These are phyloP conservation scores for Didymella keratinophila DNA, from an alignment of 2,329 filamentous ascomycete genomes.

Conservation along the genomic window DNA sequence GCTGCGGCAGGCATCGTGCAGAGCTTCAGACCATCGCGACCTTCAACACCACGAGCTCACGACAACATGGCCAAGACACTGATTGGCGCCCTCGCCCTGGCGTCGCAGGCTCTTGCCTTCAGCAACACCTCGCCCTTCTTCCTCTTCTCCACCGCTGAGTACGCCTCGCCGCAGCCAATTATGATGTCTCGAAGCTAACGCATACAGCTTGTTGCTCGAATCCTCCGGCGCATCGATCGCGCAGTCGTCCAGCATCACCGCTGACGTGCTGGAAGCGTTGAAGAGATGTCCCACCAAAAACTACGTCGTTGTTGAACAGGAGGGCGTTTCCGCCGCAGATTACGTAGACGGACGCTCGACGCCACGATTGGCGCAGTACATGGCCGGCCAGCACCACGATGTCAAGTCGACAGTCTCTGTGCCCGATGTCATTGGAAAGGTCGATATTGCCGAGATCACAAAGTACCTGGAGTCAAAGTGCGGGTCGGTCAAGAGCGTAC, in stretches of 20 bases:
- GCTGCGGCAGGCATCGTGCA: constrained; percentile 15
- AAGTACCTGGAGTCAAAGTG: constrained; percentile 58
- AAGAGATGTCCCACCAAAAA: constrained; percentile 73
- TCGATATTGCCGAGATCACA: constrained; percentile 56
- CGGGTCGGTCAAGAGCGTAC: constrained; percentile 42
- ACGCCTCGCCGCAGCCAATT: constrained; percentile 50
- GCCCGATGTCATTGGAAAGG: constrained; percentile 60
- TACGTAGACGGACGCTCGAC: constrained; percentile 63
- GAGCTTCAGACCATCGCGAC: constrained; percentile 25
- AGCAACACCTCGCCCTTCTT: constrained; percentile 89
- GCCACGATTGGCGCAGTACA: constrained; percentile 63
- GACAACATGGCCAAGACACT: constrained; percentile 55
- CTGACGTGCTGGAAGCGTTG: constrained; percentile 59
- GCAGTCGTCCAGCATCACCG: constrained; percentile 53
- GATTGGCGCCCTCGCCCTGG: constrained; percentile 58
- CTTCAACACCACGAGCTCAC: constrained; percentile 23
- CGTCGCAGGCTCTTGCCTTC: constrained; percentile 72
- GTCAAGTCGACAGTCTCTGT: constrained; percentile 62
- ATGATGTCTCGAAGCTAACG: constrained; percentile 35
- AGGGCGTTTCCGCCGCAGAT: constrained; percentile 75
- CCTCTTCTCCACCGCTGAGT: constrained; percentile 85
- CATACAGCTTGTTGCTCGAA: constrained; percentile 39
- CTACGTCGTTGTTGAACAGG: constrained; percentile 82
- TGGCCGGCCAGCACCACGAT: constrained; percentile 58
- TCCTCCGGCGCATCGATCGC: constrained; percentile 48